Percentiles rank a stretch among this genome's conserved stretches.
phyloP scores from a whole-genome alignment of 2,329 filamentous ascomycete genomes.

The Epichloe bromicola region DNA sequence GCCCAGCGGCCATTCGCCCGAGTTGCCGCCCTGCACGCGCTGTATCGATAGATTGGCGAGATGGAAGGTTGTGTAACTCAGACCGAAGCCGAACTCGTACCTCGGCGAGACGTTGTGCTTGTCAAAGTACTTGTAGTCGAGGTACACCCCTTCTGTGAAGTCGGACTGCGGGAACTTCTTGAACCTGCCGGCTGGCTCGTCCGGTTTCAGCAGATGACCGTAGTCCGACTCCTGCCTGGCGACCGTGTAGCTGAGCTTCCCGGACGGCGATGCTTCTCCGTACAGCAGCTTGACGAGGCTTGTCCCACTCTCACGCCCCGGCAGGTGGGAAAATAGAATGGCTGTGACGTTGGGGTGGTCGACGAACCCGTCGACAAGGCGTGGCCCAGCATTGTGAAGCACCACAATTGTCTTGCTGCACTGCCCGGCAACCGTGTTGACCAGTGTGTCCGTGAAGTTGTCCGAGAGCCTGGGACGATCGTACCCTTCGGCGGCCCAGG shows the following conservation, averaged over 20 bases:
- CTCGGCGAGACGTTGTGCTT: constrained; percentile 32
- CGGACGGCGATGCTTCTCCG: constrained; percentile 42
- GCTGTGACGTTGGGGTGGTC: constrained; percentile 52
- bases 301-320: constrained; percentile 48
- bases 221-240: constrained; percentile 45
- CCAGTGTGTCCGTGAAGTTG: constrained; percentile 47
- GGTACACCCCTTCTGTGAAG: constrained; percentile 37
- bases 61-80: constrained; percentile 42
- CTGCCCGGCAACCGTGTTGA: constrained; percentile 41
- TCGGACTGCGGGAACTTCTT: constrained; percentile 36
- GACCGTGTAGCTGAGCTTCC: constrained; percentile 49
- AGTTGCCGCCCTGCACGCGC: constrained; percentile 10
- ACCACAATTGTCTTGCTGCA: constrained; percentile 53
- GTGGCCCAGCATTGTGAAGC: constrained; percentile 50
- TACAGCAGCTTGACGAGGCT: constrained; percentile 44
- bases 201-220: constrained; percentile 27
- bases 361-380: constrained; percentile 47
- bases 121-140: constrained; percentile 45
- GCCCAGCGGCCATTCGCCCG: constrained; percentile 24
- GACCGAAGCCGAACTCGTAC: constrained; percentile 43
- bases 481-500: constrained; percentile 60
- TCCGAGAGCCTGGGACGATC: constrained; percentile 50
- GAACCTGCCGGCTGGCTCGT: constrained; percentile 35
- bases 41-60: constrained; percentile 30
- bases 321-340: constrained; percentile 50